Base-by-base conservation (phyloP, 2,329 filamentous ascomycete species). In the Ophiocordyceps polyrhachis-furcata region DNA sequence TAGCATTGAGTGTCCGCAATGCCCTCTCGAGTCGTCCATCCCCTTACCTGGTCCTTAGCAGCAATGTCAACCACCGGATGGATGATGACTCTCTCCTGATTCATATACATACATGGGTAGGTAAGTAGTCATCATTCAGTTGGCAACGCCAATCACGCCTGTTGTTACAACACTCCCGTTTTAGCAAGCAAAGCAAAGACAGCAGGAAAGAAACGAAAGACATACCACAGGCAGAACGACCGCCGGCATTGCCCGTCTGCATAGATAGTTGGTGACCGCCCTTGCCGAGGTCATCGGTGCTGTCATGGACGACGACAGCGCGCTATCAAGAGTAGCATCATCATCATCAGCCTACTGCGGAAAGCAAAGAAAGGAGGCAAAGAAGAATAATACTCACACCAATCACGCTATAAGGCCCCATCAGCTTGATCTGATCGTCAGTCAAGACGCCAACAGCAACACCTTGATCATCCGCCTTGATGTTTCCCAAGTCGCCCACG, bases 401-500 rank as follows among this genome's bases (percentile, higher is more conserved):
- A 58, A 98, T 80, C 58, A 98, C 78, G 71, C 85, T 93, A 70
- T 96, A 75, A 50, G 88, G 83, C 53, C 91, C 91, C 60, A 98
- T 94, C 66, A 98, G 72, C 82, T 96, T 94, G 68, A 98, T 71
- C 49, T 85, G 71, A 60, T 76, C 80, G 72, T 98, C 91, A 53
- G 71, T 68, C 54, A 83, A 71, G 55, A 77, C 77, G 58, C 89
- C 91, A 69, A 83, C 77, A 63, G 84, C 74, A 63, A 93, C 93
- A 62, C 91, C 91, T 72, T 94, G 81, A 52, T 65, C 83, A 66
- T 98, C 88, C 49, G 89, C 96, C 71, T 86, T 79, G 74, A 96
- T 78, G 80, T 98, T 98, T 63, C 91, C 91, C 53, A 98, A 73
- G 68, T 96, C 91, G 68, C 91, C 91, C 53, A 96, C 91, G 69